Evolutionary conservation across 345 rosid species (phyloP).

Genomic region (Laguncularia racemosa): DNA sequence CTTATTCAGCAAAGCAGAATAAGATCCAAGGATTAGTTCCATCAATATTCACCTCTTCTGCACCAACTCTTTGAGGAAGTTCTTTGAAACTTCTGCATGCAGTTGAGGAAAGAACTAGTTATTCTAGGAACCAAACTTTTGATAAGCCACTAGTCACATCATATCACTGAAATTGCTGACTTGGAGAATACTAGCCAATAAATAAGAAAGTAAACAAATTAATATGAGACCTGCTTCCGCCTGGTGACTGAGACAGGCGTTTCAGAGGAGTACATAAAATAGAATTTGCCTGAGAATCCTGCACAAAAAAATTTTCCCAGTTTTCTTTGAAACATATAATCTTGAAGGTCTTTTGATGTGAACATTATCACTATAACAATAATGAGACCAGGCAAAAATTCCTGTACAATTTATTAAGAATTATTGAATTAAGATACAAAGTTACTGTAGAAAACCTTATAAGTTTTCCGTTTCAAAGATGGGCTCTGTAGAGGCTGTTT

Average conservation of each 20-base stretch:
- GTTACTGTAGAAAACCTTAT: constrained; percentile 33
- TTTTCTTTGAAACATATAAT: not conserved
- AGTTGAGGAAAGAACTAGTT: constrained; percentile 6
- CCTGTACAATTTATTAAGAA: not conserved
- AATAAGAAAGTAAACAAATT: constrained; percentile 1
- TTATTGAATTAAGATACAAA: not conserved
- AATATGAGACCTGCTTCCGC: constrained; percentile 45
- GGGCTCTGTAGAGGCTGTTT: constrained; percentile 21
- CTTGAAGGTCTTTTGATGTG: not conserved
- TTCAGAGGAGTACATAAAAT: constrained; percentile 38
- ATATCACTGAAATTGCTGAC: not conserved
- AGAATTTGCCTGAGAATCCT: constrained; percentile 38
- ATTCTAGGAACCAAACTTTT: no score
- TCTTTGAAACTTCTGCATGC: constrained; percentile 30
- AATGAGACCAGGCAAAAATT: no score
- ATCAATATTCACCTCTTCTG: constrained; percentile 34
- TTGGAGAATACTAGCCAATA: not conserved
- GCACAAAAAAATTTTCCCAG: constrained; percentile 8
- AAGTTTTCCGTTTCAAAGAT: constrained; percentile 65
- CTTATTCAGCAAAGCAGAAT: not conserved
- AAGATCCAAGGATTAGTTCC: constrained; percentile 3
- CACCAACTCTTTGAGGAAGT: constrained; percentile 20
- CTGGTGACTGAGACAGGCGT: constrained; percentile 50
- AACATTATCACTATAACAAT: no score
- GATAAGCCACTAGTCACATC: constrained; percentile 1